A percentile compares a stretch with the other conserved stretches of the same genome.
phyloP scores from a whole-genome alignment of 345 rosid genomes.

The Eucalyptus regnans region DNA sequence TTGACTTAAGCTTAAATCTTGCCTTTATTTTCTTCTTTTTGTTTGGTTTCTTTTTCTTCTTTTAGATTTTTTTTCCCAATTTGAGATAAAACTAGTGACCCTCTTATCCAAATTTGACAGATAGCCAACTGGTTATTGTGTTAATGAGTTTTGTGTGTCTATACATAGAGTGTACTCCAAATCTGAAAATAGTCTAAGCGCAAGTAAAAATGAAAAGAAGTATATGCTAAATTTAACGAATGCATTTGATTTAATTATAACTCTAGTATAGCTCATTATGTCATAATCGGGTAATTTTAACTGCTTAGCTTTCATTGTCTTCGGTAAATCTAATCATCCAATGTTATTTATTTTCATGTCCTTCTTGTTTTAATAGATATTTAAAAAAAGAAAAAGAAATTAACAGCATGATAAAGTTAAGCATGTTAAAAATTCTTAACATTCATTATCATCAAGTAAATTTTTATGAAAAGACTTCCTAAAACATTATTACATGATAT shows the following conservation, averaged over 20 bases:
- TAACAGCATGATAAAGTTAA: background rate
- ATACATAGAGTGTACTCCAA: fast-evolving
- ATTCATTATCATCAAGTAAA: background rate
- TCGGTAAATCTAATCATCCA: background rate
- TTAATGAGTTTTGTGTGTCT: too few species aligned
- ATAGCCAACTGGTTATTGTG: background rate
- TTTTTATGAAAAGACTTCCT: background rate
- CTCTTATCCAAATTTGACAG: background rate
- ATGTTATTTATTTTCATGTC: background rate
- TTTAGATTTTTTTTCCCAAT: too few species aligned
- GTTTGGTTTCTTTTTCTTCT: background rate
- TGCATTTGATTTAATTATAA: background rate
- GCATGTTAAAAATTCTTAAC: background rate
- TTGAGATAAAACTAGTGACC: background rate
- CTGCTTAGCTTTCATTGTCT: background rate
- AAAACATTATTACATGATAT: background rate
- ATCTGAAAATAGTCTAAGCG: background rate
- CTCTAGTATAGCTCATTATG: fast-evolving
- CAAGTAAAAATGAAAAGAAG: background rate
- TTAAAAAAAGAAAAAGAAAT: background rate
- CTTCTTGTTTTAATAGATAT: background rate
- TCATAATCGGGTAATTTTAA: background rate
- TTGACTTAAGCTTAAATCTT: background rate
- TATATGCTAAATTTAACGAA: background rate
- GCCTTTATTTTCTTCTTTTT: background rate